phyloP scores from a whole-genome alignment of 306 rosid species.

The Arachis stenosperma region DNA sequence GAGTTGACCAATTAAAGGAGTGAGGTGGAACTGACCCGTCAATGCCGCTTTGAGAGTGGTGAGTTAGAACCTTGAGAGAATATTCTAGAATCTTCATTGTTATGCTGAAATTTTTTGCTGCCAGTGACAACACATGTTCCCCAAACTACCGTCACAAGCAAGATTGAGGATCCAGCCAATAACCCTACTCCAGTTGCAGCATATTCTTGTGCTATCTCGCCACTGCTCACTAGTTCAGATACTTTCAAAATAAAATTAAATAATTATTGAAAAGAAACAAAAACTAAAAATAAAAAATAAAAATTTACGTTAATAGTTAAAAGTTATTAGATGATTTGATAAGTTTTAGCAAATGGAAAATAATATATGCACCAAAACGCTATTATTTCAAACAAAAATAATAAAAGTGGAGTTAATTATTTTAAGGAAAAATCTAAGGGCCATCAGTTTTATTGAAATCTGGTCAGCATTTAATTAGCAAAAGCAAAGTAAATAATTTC shows the following conservation, averaged over 20 bases:
- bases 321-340: too few species aligned
- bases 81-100: not conserved
- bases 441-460: too few species aligned
- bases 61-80: not conserved
- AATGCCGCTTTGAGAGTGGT: conserved; percentile 2
- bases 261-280: not conserved
- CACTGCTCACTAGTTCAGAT: conserved; percentile 34
- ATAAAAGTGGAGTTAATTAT: too few species aligned
- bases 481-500: too few species aligned
- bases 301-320: too few species aligned
- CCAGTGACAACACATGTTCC: conserved; percentile 40
- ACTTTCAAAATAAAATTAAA: not conserved
- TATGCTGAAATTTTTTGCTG: not conserved
- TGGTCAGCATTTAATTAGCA: too few species aligned
- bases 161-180: conserved; percentile 48
- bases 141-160: conserved; percentile 46
- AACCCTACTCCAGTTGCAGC: conserved; percentile 44
- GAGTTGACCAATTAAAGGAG: too few species aligned
- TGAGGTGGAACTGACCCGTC: conserved; percentile 29
- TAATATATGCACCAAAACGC: too few species aligned
- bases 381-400: too few species aligned
- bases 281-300: not conserved
- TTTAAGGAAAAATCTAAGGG: too few species aligned
- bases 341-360: too few species aligned
- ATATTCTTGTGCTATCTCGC: conserved; percentile 41